Evolutionary conservation across 1,139 yeast species (phyloP), one percentile per base, ranked within the genome.

Genomic region (Pneumocystis wakefieldiae): DNA sequence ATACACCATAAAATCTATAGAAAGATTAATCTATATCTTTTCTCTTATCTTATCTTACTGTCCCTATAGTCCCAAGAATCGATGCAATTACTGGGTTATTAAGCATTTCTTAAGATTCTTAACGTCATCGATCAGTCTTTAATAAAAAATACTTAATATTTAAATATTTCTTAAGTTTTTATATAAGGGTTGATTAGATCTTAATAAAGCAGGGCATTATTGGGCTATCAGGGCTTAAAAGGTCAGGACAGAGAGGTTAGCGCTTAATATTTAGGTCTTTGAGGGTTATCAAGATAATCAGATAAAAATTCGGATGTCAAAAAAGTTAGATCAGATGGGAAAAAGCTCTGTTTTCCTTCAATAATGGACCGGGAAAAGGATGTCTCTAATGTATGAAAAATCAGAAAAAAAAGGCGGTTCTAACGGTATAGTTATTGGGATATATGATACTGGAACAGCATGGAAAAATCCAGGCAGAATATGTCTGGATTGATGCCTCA

Each of bases 401-500:
- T 5, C 1, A 32, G 35, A 1, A 4, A 32, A 32, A 32, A 32
- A 32, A 32, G 7, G 7, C 1, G 6, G 8, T 4, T 32, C 24
- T 55, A 55, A 35, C 19, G 7, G 6, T 32, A 10, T 24, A 67
- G 67, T 81, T 91, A 73, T 81, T 84, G 73, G 91, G 91, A 77
- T 92, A 92, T 74, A 75, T 87, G 69, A 86, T 83, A 71, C 82
- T 92, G 71, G 85, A 86, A 74, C 97, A 91, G 80, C 81, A 83
- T 72, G 96, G 96, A 68, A 83, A 81, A 73, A 80, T 91, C 68
- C 81, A 92, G 70, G 98, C 98, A 69, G 98, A 92, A 78, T 92
- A 92, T 80, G 86, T 92, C 76, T 92, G 98, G 98, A 85, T 92
- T 71, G 98, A 92, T 76, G 87, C 96, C 70, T 83, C 87, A 71